phyloP scores from a whole-genome alignment of 1,284 basidiomycete genomes.

The Lentinus polychrous region DNA sequence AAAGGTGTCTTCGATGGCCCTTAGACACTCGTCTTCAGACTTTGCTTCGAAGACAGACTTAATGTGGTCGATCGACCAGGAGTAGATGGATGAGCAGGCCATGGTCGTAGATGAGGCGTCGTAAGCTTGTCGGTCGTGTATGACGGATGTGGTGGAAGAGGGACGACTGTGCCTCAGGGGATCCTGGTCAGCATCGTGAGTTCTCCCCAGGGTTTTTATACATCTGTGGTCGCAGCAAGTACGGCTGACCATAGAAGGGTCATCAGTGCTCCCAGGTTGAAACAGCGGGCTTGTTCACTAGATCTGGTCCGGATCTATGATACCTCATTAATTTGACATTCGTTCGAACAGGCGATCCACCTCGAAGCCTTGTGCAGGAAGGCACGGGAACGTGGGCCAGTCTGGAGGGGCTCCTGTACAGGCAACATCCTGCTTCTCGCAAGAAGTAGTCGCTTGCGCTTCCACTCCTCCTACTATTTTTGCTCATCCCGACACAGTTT shows the following conservation, averaged over 20 bases:
- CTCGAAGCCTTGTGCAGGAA: too few species aligned
- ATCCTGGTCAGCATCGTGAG: background rate
- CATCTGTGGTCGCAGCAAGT: background rate
- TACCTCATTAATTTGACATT: background rate
- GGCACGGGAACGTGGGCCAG: too few species aligned
- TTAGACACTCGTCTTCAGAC: conserved; percentile 34
- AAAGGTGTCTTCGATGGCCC: conserved; percentile 43
- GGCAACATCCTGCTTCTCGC: background rate
- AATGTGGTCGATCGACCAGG: conserved; percentile 50
- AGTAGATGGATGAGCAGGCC: conserved; percentile 32
- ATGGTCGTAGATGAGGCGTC: conserved; percentile 18
- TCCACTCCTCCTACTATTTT: conserved; percentile 4
- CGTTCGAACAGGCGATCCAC: background rate
- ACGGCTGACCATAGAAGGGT: background rate
- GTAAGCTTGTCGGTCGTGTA: background rate
- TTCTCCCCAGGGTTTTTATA: background rate
- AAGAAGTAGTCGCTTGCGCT: conserved; percentile 1
- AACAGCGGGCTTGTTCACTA: background rate
- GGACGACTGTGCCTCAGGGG: background rate
- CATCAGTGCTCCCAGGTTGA: conserved; percentile 1
- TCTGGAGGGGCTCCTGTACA: too few species aligned
- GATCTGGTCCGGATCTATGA: conserved; percentile 2
- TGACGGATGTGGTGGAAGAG: conserved; percentile 1
- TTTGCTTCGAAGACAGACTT: conserved; percentile 43
- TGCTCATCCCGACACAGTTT: conserved; percentile 1